A percentile compares a stretch with the other conserved stretches of the same genome.
These are phyloP conservation scores for Eremochloa ophiuroides DNA, from an alignment of 176 grass and related monocot species.

Conservation along the genomic window DNA sequence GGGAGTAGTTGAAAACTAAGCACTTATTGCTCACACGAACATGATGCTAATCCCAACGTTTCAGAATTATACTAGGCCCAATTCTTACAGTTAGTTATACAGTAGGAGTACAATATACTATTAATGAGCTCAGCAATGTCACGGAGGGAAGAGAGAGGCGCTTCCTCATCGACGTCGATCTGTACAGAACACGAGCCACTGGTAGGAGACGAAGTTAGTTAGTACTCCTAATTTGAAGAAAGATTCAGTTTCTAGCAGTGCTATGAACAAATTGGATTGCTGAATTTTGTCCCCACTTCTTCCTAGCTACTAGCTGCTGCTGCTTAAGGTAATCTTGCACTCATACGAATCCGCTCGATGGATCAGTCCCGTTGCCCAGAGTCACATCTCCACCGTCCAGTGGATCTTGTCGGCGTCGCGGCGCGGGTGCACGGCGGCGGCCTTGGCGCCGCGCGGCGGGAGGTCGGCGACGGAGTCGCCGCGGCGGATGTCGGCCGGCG, in stretches of 20 bases:
- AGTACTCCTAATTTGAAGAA: background rate
- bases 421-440: constrained; percentile 31
- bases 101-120: background rate
- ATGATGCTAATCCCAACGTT: no score
- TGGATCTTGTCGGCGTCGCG: no score
- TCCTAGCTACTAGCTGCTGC: background rate
- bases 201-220: constrained; percentile 18
- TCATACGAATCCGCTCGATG: background rate
- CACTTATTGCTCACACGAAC: no score
- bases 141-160: background rate
- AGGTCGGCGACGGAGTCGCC: constrained; percentile 34
- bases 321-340: constrained; percentile 7
- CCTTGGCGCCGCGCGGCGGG: constrained; percentile 26
- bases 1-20: no score
- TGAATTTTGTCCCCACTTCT: background rate
- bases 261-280: constrained; percentile 39
- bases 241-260: constrained; percentile 15
- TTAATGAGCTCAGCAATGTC: background rate
- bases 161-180: constrained; percentile 24
- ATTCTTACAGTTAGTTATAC: background rate
- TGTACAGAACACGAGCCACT: constrained; percentile 31
- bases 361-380: background rate
- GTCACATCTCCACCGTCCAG: no score
- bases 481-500: constrained; percentile 59
- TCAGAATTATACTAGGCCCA: background rate